Evolutionary conservation across 2,329 filamentous ascomycete genomes (phyloP), one percentile per base, ranked within the genome.

Genomic region (Periconia macrospinosa): DNA sequence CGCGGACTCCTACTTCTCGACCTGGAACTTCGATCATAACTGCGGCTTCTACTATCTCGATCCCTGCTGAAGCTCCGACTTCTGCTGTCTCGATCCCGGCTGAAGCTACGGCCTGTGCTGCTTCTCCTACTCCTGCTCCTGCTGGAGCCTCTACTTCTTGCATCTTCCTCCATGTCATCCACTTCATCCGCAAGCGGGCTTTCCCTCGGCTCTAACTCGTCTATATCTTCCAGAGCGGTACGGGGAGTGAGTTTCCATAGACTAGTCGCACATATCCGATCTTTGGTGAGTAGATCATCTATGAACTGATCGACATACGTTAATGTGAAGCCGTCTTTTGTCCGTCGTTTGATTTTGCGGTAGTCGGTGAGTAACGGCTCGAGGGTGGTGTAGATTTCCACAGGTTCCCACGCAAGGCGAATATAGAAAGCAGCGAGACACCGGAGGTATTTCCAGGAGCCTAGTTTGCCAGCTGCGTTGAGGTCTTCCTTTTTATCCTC

Each of bases 371-470:
- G 78, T 53, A 90, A 86, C 27, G 91, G 91, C 78, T 99, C 94
- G 42, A 99, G 79, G 15, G 85, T 84, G 53, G 76, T 77, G 74
- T 93, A 96, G 5, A 97, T 87, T 53, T 94, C 88, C 63, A 88
- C 88, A 6, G 91, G 86, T 61, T 87, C 83, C 69, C 93, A 88
- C 17, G 94, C 96, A 64, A 99, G 78, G 13, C 94, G 82, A n/a
- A 96, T 85, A 74, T 99, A 97, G 72, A 99, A 97, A 1, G 88
- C 88, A 0, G 92, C 93, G 59, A 99, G 79, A 1, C 91, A 92
- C 53, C 92, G 86, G 50, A 99, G 79, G 74, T 99, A 99, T 60
- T 87, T 87, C 72, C 83, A 86, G 42, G 82, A 76, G 13, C 72
- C 68, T 0, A 66, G 61, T 37, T 68, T 67, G 14, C 67, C 66